Evolutionary conservation across 1,284 basidiomycete genomes (phyloP), one percentile per base, ranked within the genome.

Genomic region (Marasmius oreades): DNA sequence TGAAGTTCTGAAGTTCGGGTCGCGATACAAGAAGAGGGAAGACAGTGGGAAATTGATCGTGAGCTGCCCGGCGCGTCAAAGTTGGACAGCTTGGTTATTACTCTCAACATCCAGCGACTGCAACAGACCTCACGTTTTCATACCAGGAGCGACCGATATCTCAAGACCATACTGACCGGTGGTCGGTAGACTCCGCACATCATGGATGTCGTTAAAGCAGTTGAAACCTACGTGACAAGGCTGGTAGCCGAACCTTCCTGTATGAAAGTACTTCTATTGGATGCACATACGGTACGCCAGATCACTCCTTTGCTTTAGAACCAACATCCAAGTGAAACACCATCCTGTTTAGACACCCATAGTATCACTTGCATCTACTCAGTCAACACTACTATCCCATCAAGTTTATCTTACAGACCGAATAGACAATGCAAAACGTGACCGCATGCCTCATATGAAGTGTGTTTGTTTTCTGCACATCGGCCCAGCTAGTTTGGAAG

Each of bases 321-420:
- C 53, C 34, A 46, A 42, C 46, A 37, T 47, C 56, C 50, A 22
- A 47, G 42, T 52, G 62, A 53, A 42, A 46, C 53, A 53, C 59
- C 23, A 52, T 54, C n/a, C n/a, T n/a, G 24, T 56, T 1, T 64
- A 96, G 94, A 98, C 97, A n/a, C 94, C 97, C 1, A 96, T 98
- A 62, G 90, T 99, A 11, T 98, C 95, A 1, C 81, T 98, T 7
- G 92, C 95, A 3, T 89, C 94, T 1, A 99, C 97, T 0, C 97
- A 99, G 68, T 95, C 94, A 2, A 89, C 89, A 10, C 80, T 99
- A 22, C 78, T 99, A n/a, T 86, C 93, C 3, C 93, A 98, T 64
- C 95, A 99, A 69, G 93, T 99, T 20, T 99, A 99, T 72, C 84
- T 99, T 52, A 99, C 96, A 1, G 97, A 99, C 75, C 83, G 94